Base-by-base conservation (phyloP, 2,329 filamentous ascomycete species). In the Westerdykella sp. region DNA sequence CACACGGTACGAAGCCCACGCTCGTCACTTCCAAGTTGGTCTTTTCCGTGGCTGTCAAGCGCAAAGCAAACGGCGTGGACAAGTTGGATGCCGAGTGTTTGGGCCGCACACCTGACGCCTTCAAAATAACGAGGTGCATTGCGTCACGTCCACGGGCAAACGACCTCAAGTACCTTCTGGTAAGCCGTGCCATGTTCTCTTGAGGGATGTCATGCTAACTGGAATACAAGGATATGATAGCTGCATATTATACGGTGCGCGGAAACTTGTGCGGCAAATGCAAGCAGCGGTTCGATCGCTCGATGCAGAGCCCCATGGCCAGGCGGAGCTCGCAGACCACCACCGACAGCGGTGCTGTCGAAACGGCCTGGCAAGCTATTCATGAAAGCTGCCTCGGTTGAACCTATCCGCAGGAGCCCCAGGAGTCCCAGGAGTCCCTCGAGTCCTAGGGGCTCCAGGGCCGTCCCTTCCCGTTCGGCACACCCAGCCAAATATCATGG, bases 151-250 rank as follows among this genome's bases (percentile, higher is more conserved):
- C 62, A 35, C 48, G 55, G 2, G 15, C 56, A 39, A 59, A 62
- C 28, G 57, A 66, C 46, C 43, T 69, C 31, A 52, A 46, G 28
- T 51, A 59, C 51, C 42, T 66, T 13, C 47, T 69, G 57, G 65
- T 68, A 57, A 40, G 57, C 50, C 32, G 35, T 23, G 5, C 21
- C 34, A 31, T 43, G 16, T 11, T 31, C 23, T 1, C 14, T 50
- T 64, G 39, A 52, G 51, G 13, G 23, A 31, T 25, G 31, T 23
- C 44, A 28, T 28, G 11, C 25, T 28, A 12, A 28, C 4, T 28
- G 25, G 11, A 28, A 9, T 28, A 12, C 11, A 28, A 68, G 65
- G 57, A 66, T 45, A 69, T 69, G 66, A 64, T 69, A 47, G 56
- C 56, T 25, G 60, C 64, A n/a, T 69, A 67, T 46, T 67, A 61